Evolutionary conservation across 2,329 filamentous ascomycete species (phyloP).

Genomic region (Pleomassaria siparia): DNA sequence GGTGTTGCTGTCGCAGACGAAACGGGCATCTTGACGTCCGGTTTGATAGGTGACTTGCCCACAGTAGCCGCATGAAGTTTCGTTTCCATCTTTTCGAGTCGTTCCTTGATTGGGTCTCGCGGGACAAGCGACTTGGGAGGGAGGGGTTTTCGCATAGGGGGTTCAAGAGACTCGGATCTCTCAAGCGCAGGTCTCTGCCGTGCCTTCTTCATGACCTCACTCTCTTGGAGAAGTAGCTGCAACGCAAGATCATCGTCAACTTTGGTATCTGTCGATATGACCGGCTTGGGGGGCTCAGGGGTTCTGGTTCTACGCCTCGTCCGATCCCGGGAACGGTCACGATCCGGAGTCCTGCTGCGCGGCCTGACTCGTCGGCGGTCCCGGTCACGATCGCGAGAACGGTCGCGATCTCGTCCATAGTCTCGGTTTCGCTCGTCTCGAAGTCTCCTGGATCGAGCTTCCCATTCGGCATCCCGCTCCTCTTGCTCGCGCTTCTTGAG

Average conservation of each 20-base stretch:
- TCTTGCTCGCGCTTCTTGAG: slow-evolving; percentile 48
- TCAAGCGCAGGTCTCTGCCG: slow-evolving; percentile 39
- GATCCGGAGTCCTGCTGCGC: slow-evolving; percentile 17
- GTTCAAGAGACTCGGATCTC: slow-evolving; percentile 43
- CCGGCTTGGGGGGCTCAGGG: slow-evolving; percentile 23
- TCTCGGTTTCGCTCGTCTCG: slow-evolving; percentile 39
- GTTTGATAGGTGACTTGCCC: slow-evolving; percentile 27
- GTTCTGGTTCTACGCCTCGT: slow-evolving; percentile 17
- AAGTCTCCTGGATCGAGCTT: slow-evolving; percentile 46
- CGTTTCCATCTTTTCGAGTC: slow-evolving; percentile 30
- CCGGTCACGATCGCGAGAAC: slow-evolving; percentile 41
- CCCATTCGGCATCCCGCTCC: slow-evolving; percentile 47
- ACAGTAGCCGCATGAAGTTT: slow-evolving; percentile 29
- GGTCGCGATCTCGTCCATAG: slow-evolving; percentile 50
- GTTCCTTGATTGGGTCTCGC: slow-evolving; percentile 32
- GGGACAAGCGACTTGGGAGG: slow-evolving; percentile 40
- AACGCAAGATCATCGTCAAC: slow-evolving; percentile 42
- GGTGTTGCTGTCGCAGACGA: slow-evolving; percentile 17
- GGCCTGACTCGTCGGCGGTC: slow-evolving; percentile 22
- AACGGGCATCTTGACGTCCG: slow-evolving; percentile 14
- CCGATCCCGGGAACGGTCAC: slow-evolving; percentile 8
- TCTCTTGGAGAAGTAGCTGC: slow-evolving; percentile 38
- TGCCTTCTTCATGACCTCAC: slow-evolving; percentile 41
- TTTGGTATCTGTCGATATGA: slow-evolving; percentile 39
- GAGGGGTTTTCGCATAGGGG: slow-evolving; percentile 40